A percentile compares a stretch with the other conserved stretches of the same genome.
phyloP scores from a whole-genome alignment of 1,139 yeast species.

The Candida tetrigidarum region DNA sequence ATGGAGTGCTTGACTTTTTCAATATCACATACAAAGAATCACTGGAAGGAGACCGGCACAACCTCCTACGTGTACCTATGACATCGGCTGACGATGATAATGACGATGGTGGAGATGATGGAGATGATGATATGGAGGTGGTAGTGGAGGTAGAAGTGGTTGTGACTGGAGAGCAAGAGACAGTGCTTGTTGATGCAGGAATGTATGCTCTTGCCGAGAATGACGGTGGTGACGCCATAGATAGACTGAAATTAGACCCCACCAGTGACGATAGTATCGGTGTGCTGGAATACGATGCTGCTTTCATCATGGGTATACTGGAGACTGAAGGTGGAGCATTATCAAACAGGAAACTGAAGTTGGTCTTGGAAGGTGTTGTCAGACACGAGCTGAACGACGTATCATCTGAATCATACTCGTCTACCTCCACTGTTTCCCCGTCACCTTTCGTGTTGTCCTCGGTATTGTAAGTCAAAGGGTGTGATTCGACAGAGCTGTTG shows the following conservation, averaged over 20 bases:
- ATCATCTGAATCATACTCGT: slow-evolving; percentile 15
- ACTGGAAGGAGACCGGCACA: slow-evolving; percentile 11
- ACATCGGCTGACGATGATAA: neutral
- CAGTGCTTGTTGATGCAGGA: neutral
- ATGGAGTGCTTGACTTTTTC: slow-evolving; percentile 5
- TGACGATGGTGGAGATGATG: too few relatives aligned
- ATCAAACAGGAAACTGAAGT: neutral
- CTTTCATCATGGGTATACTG: slow-evolving; percentile 9
- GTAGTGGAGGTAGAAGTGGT: slow-evolving; percentile 2
- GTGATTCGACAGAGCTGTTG: slow-evolving; percentile 3
- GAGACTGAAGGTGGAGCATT: neutral
- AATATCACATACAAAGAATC: slow-evolving; percentile 14
- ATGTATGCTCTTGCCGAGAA: neutral
- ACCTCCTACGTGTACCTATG: neutral
- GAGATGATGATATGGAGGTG: slow-evolving; percentile 6
- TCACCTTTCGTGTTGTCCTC: slow-evolving; percentile 11
- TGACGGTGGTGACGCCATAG: neutral
- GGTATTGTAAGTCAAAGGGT: slow-evolving; percentile 6
- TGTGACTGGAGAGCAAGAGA: neutral
- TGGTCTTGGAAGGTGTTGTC: slow-evolving; percentile 1
- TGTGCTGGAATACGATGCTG: slow-evolving; percentile 6
- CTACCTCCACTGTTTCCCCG: slow-evolving; percentile 4
- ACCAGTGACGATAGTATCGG: slow-evolving; percentile 6
- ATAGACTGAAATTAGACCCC: slow-evolving; percentile 2
- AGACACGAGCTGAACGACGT: slow-evolving; percentile 14